phyloP scores from a whole-genome alignment of 1,284 basidiomycete genomes.

The Tylopilus orsonianus region DNA sequence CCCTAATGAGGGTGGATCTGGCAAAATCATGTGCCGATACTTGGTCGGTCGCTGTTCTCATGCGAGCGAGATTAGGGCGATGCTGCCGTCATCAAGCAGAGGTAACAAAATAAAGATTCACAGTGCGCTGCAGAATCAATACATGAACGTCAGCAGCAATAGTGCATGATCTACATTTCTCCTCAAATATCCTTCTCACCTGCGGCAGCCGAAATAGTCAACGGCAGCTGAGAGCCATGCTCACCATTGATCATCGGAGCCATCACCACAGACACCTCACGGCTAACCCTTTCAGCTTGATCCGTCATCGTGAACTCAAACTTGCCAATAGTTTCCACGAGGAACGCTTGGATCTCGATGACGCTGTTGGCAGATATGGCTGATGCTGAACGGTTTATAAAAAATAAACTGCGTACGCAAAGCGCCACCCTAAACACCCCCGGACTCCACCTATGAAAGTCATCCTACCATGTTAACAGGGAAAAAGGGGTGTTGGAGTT shows the following conservation, averaged over 20 bases:
- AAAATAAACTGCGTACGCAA: slow-evolving; percentile 30
- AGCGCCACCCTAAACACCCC: slow-evolving; percentile 51
- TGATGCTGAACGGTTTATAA: neutral
- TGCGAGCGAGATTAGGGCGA: neutral
- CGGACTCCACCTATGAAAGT: slow-evolving; percentile 46
- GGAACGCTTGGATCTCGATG: slow-evolving; percentile 50
- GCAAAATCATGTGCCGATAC: neutral
- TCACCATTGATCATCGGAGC: slow-evolving; percentile 48
- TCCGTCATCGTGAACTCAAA: slow-evolving; percentile 48
- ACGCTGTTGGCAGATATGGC: slow-evolving; percentile 29
- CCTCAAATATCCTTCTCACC: slow-evolving; percentile 26
- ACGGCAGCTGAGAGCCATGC: slow-evolving; percentile 48
- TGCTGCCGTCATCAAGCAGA: neutral
- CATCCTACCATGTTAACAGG: slow-evolving; percentile 30
- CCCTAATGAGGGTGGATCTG: neutral
- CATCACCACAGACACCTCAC: slow-evolving; percentile 45
- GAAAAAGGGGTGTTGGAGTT: slow-evolving; percentile 2
- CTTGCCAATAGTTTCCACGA: slow-evolving; percentile 46
- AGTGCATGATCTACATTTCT: neutral
- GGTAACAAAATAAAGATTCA: neutral
- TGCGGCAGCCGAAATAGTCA: slow-evolving; percentile 42
- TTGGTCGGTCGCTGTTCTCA: neutral
- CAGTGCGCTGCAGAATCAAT: neutral
- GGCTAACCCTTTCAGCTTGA: slow-evolving; percentile 38
- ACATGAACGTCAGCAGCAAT: neutral